Evolutionary conservation across 768 basidiomycete genomes (phyloP).

Genomic region (Tricholoma hemisulphureum): DNA sequence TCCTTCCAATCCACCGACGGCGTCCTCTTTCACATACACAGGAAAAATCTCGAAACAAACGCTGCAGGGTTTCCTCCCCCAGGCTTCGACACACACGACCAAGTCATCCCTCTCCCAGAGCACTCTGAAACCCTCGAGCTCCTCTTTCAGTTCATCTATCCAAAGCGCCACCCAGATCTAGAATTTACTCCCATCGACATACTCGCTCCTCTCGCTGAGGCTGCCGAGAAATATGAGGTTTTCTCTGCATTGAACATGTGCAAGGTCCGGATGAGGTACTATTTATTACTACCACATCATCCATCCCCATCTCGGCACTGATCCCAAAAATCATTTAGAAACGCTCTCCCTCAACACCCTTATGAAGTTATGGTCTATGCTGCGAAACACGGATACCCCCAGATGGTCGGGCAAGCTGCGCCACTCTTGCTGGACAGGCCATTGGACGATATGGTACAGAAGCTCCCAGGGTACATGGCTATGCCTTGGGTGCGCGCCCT

Average conservation of each 20-base stretch:
- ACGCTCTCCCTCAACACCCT: not conserved
- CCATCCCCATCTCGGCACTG: no score
- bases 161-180: conserved; percentile 10
- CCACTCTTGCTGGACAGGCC: not conserved
- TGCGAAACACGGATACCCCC: not conserved
- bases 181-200: not conserved
- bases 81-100: not conserved
- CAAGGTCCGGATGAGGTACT: conserved; percentile 8
- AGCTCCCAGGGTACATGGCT: not conserved
- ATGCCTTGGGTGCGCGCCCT: conserved; percentile 1
- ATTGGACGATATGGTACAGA: not conserved
- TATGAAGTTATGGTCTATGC: not conserved
- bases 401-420: not conserved
- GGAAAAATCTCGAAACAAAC: conserved; percentile 5
- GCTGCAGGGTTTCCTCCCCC: not conserved
- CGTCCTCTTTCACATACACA: conserved; percentile 8
- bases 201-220: conserved; percentile 1
- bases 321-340: not conserved
- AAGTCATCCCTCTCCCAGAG: not conserved
- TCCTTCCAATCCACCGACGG: conserved; percentile 6
- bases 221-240: conserved; percentile 10
- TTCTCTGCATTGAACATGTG: conserved; percentile 8
- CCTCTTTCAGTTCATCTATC: conserved; percentile 10
- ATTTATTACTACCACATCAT: not conserved
- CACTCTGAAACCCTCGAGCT: not conserved